Base-by-base conservation (phyloP, 2,329 filamentous ascomycete genomes). In the Dothistroma pini region DNA sequence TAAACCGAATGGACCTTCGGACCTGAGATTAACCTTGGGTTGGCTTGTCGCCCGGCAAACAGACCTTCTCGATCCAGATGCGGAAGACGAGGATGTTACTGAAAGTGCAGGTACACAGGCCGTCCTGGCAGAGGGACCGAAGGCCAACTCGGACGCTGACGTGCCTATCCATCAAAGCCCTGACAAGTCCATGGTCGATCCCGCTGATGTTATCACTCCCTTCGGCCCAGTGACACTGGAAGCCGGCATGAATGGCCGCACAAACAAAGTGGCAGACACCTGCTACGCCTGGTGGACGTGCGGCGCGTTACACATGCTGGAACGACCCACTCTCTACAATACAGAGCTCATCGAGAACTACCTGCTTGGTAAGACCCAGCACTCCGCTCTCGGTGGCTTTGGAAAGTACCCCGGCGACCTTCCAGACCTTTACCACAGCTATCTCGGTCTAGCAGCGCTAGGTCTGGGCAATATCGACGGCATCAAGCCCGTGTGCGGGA, bases 231-330 rank as follows among this genome's bases (percentile, higher is more conserved):
- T 57, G 19, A 51, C 60, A 35, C 29, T 56, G 25, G 64, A 62
- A 44, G 68, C 91, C 1, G 95, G 93, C 10, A 92, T 96, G 77
- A 96, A 96, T 70, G 95, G 95, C 29, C 86, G 95, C 54, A 87
- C 86, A 73, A 97, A 96, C 78, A 99, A 99, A 75, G 83, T 88
- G 53, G 89, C 90, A 10, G 95, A 99, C 76, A 97, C 95, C 0
- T 99, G 95, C 77, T 99, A 99, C 75, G 89, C 86, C 22, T 99
- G 93, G 81, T 99, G 95, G 95, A 91, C 90, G 0, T 83, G 83
- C 4, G 91, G 86, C 1, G 86, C 91, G 55, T 74, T 69, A 32
- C 63, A 71, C 55, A 68, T 71, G 11, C 61, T 71, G 57, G 29
- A 65, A 50, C 65, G 66, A 7, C 59, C 66, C 1, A 35, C 55